Conservation (phyloP, 768 basidiomycete genomes). For the Termitomyces heimii region DNA sequence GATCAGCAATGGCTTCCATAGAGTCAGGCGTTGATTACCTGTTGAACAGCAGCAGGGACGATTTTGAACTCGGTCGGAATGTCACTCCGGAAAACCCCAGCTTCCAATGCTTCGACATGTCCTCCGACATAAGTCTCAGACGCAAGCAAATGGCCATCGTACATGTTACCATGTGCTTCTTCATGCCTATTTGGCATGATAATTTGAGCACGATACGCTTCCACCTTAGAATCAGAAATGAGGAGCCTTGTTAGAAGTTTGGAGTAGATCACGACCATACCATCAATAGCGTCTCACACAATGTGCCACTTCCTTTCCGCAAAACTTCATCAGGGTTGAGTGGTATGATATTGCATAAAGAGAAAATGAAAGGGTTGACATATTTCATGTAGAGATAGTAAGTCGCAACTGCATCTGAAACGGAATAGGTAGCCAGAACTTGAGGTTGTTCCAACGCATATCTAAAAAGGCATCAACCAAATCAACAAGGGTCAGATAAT, state of each 20-base stretch:
- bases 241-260: background rate
- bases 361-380: slow-evolving; percentile 99
- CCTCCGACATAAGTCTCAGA: slow-evolving; percentile 99
- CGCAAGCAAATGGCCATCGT: slow-evolving; percentile 92
- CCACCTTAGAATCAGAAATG: slow-evolving; percentile 55
- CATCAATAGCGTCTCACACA: slow-evolving; percentile 98
- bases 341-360: slow-evolving; percentile 97
- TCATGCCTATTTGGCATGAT: slow-evolving; percentile 99
- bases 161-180: slow-evolving; percentile 87
- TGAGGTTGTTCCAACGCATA: slow-evolving; percentile 97
- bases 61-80: slow-evolving; percentile 95
- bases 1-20: slow-evolving; percentile 1
- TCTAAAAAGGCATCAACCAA: slow-evolving; percentile 32
- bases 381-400: slow-evolving; percentile 99
- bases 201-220: slow-evolving; percentile 86
- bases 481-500: background rate
- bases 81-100: slow-evolving; percentile 96
- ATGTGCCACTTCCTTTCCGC: slow-evolving; percentile 91
- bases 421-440: slow-evolving; percentile 92
- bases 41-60: slow-evolving; percentile 77
- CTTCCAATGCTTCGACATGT: slow-evolving; percentile 97
- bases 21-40: slow-evolving; percentile 37
- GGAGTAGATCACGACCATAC: slow-evolving; percentile 37
- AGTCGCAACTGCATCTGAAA: slow-evolving; percentile 99
- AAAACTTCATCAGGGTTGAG: slow-evolving; percentile 94